Base-by-base conservation (phyloP, 1,284 basidiomycete genomes). In the Cystobasidiaceae sp. region DNA sequence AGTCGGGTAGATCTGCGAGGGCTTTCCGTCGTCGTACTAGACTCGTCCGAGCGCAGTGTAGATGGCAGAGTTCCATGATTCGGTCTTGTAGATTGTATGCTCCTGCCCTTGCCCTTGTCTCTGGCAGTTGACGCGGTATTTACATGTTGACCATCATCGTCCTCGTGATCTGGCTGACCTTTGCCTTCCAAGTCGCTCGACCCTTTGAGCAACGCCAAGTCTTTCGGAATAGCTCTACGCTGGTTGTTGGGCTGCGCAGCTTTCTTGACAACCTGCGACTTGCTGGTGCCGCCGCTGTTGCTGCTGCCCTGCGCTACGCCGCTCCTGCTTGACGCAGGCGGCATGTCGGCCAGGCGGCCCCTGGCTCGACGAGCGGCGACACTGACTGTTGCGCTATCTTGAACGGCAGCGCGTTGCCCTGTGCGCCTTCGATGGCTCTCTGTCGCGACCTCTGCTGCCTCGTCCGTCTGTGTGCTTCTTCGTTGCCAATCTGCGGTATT, bases 1-100 rank as follows among this genome's bases (percentile, higher is more conserved):
- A 62, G 41, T 25, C 60, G 60, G 28, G 60, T 62, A 25, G 60
- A 62, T 15, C 60, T 28, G 13, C 60, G 60, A 13, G 54, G 54
- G 41, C 49, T 62, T 13, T 37, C 23, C 15, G 25, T 49, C 49
- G 34, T 41, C 9, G 50, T 37, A 11, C 33, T 21, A n/a, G 39
- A 19, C 5, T 15, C 23, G 9, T 15, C 9, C 17, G 43, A 5
- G 19, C 7, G 15, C 11, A 4, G 15, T 8, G 19, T 17, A 21
- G 23, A 43, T 11, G 37, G 25, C 19, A 23, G 13, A 32, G 30
- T 23, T 59, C 11, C 33, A 17, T 15, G 28, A 33, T 48, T 39
- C n/a, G 45, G 15, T 28, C n/a, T 43, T 11, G 17, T 34, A 25
- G 37, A 43, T 33, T 19, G 37, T n/a, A n/a, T 49, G 44, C 33